These are phyloP conservation scores for Neofusicoccum parvum DNA, from an alignment of 2,329 filamentous ascomycete species.

Conservation along the genomic window DNA sequence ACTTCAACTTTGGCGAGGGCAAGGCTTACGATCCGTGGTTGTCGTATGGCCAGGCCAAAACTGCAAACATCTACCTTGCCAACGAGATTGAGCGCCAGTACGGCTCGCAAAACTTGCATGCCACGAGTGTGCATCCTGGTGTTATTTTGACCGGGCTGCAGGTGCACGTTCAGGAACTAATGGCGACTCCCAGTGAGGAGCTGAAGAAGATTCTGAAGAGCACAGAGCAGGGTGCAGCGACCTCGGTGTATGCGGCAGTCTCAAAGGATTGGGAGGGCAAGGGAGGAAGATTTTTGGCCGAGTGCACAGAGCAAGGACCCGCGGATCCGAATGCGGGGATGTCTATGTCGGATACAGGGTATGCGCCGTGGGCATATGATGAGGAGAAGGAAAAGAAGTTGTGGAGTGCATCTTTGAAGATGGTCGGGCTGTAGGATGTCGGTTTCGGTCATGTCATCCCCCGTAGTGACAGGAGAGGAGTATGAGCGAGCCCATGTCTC, in stretches of 20 bases:
- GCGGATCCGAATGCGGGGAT: no score
- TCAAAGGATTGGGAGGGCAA: conserved; percentile 7
- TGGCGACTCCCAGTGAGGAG: conserved; percentile 43
- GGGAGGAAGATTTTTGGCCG: conserved; percentile 38
- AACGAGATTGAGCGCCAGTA: conserved; percentile 56
- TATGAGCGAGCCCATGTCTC: no score
- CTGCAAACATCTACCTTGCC: conserved; percentile 54
- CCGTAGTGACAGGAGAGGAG: no score
- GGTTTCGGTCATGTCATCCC: no score
- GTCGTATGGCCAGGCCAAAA: conserved; percentile 55
- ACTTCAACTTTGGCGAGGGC: no score
- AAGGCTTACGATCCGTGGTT: conserved; percentile 38
- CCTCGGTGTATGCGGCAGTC: conserved; percentile 44
- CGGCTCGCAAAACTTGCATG: conserved; percentile 48
- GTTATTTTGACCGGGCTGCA: conserved; percentile 49
- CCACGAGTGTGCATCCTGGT: conserved; percentile 52
- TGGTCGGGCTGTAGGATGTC: no score
- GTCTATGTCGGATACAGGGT: no score
- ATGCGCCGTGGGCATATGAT: no score
- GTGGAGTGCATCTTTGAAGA: no score
- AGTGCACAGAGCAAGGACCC: no score
- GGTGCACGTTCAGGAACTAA: conserved; percentile 47
- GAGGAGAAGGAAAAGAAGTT: no score
- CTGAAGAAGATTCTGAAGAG: not conserved
- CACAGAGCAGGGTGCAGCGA: conserved; percentile 39